Conservation (phyloP, 805 yeast genomes). For the Wickerhamomyces queroliae region DNA sequence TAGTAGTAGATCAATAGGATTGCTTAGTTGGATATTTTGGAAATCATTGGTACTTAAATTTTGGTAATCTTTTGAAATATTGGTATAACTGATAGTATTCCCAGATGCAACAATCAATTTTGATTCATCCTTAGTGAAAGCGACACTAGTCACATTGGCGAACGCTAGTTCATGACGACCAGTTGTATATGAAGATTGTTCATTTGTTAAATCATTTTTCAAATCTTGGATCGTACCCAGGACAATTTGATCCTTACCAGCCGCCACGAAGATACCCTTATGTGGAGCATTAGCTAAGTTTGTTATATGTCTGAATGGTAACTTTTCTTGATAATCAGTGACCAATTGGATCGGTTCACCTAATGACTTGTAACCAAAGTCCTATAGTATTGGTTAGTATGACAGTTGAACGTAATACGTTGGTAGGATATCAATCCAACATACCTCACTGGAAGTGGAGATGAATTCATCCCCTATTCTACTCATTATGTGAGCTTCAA, state of each 20-base stretch:
- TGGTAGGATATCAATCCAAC: neutral
- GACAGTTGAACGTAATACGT: no score
- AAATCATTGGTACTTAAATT: constrained; percentile 5
- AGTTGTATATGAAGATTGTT: constrained; percentile 14
- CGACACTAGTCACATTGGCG: constrained; percentile 22
- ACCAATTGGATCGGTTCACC: constrained; percentile 29
- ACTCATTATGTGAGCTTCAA: neutral
- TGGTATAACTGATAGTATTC: constrained; percentile 15
- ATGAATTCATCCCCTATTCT: neutral
- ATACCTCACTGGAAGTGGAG: neutral
- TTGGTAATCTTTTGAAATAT: constrained; percentile 7
- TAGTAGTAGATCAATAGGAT: constrained; percentile 13
- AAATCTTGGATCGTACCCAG: constrained; percentile 29
- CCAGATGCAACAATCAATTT: constrained; percentile 24
- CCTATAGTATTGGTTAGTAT: constrained; percentile 21
- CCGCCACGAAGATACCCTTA: constrained; percentile 30
- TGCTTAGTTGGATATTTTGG: constrained; percentile 6
- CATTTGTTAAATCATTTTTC: constrained; percentile 23
- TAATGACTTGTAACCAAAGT: constrained; percentile 37
- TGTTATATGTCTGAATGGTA: constrained; percentile 28
- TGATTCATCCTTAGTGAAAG: constrained; percentile 27
- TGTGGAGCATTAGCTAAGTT: constrained; percentile 33
- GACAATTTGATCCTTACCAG: constrained; percentile 28
- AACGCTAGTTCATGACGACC: constrained; percentile 14
- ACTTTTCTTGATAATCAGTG: constrained; percentile 27